These are phyloP conservation scores for Fusarium circinatum DNA, from an alignment of 2,329 filamentous ascomycete genomes.

Conservation along the genomic window DNA sequence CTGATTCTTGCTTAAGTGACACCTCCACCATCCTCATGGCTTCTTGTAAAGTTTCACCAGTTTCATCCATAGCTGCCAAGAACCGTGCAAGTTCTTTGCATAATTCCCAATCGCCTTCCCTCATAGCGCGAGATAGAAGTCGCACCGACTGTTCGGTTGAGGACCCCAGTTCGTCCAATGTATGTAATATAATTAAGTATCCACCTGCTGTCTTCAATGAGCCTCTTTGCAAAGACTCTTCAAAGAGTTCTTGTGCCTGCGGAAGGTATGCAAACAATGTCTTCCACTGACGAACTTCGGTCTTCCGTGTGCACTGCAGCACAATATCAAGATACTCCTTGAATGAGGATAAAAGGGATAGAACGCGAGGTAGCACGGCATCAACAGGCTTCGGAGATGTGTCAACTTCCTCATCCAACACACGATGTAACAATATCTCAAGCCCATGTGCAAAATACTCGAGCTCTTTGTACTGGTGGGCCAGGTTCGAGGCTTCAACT, in stretches of 20 bases:
- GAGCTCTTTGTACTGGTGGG: conserved; percentile 85
- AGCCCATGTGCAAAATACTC: conserved; percentile 94
- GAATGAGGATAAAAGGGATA: conserved; percentile 75
- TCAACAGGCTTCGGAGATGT: conserved; percentile 69
- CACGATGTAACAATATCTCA: conserved; percentile 90
- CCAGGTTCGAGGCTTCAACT: conserved; percentile 82
- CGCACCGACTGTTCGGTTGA: conserved; percentile 83
- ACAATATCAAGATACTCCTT: conserved; percentile 93
- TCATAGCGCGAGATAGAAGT: conserved; percentile 81
- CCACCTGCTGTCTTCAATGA: conserved; percentile 95
- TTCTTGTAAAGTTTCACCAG: conserved; percentile 79
- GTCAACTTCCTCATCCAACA: conserved; percentile 94
- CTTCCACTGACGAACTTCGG: conserved; percentile 92
- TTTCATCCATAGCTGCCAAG: conserved; percentile 89
- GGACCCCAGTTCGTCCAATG: conserved; percentile 74
- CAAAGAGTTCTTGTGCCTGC: conserved; percentile 89
- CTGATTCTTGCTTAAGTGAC: conserved; percentile 45
- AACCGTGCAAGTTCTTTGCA: conserved; percentile 97
- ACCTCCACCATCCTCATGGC: conserved; percentile 73
- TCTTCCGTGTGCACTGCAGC: conserved; percentile 96
- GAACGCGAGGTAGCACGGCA: conserved; percentile 70
- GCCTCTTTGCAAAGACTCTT: conserved; percentile 86
- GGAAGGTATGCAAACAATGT: conserved; percentile 93
- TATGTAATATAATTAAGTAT: conserved; percentile 94
- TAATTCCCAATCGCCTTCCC: conserved; percentile 91